Base-by-base conservation (phyloP, 148 eudicot species). In the Fallopia convolvulus region DNA sequence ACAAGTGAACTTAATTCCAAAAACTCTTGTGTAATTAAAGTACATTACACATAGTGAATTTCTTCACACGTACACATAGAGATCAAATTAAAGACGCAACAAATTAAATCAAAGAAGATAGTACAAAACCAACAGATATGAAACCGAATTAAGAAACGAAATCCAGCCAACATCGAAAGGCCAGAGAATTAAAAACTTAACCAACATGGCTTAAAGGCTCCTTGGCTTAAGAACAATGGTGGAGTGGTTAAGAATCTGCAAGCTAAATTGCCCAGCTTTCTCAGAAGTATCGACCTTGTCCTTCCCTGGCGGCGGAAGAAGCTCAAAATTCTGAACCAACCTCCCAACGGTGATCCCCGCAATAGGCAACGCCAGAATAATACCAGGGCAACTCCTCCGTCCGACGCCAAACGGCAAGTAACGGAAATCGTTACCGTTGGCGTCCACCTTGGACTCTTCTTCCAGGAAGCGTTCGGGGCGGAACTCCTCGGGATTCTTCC, bases 331-430 rank as follows among this genome's bases (percentile, higher is more conserved):
- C 75, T 33, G 41, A 68, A 89, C 89, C 83, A 90, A 75, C 17
- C 79, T 80, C 0, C 77, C 90, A 3, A 90, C 42, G 3, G 82
- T 78, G 8, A 90, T 63, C 8, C 86, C 90, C 12, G 87, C 80
- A 26, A 90, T 90, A 1, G 92, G 94, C 82, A 90, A 9, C 18
- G 94, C 94, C 39, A 90, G 83, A 36, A 90, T 83, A 50, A 90
- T 90, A 30, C 92, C 94, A 2, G 94, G 94, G 80, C 94, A 90
- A 72, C 90, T 87, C 77, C 94, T 81, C 83, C 95, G 85, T 17
- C 92, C 95, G 44, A 87, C 82, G 4, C 95, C 95, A 60, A 91
- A 91, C 5, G 95, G 92, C 70, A 89, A 44, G 77, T 77, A 91
- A 73, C 92, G 80, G 76, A 84, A 89, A 63, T 90, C 94, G 47